Base-by-base conservation (phyloP, 768 basidiomycete genomes). In the Leccinum rimulosum region DNA sequence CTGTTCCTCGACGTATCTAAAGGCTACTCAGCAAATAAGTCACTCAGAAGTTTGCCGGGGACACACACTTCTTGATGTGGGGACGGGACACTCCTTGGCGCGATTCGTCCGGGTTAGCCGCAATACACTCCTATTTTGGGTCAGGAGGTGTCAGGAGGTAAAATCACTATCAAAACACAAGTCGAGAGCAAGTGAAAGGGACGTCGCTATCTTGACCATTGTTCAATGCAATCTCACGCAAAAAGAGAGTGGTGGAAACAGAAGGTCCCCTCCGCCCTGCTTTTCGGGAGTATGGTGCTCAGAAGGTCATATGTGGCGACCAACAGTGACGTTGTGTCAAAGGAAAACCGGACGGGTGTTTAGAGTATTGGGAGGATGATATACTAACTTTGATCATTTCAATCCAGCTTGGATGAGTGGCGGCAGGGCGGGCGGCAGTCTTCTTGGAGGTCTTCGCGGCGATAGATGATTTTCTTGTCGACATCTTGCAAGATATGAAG, bases 61-160 rank as follows among this genome's bases (percentile, higher is more conserved):
- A 66, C 59, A 79, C 82, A 66, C 63, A 95, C 90, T 92, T 96
- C 86, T 97, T 97, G 79, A 97, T 95, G 68, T 87, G 84, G 56
- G 87, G 91, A 51, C 95, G 87, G 65, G 93, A 95, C 61, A 95
- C 94, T 66, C 93, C 94, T 58, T 72, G 73, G 58, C 93, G 89
- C 58, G 88, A 83, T 63, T 93, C 91, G 33, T 93, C 91, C 7
- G 82, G 82, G 74, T 86, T 76, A 56, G 77, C 80, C 61, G 80
- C 74, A 73, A 96, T 91, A 67, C 91, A 93, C 78, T 95, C 93
- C 93, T 95, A 76, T 64, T 73, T 68, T 4, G 58, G 61, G 58
- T 59, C 49, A 57, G 61, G 47, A 4, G 11, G 19, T 14, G 61
- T 73, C 30, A 72, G 72, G 66, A 59, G 57, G 38, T 38, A 48